Evolutionary conservation across 306 rosid genomes (phyloP), one percentile per base, ranked within the genome.

Genomic region (Malus sylvestris): DNA sequence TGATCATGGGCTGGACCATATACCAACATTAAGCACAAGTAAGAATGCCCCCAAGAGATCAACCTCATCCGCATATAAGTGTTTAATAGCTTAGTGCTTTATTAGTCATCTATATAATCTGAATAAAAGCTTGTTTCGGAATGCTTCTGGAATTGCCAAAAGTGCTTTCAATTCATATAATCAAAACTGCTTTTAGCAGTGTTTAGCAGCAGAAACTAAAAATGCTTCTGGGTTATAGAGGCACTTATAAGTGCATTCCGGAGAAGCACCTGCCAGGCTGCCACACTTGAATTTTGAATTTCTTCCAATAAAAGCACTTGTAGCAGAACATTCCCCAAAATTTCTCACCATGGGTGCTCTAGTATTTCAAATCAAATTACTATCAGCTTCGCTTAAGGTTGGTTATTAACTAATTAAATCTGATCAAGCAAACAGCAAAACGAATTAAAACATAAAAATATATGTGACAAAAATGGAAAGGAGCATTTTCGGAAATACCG

Each of bases 31-130:
- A 52, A 79, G 83, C 83, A 78, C 80, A 57, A 88, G 16, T 72
- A 88, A 79, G 45, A 96, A 40, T 45, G 88, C 92, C n/a, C 96
- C 98, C 62, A 78, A 71, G 68, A 88, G 67, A 86, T 92, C 90
- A 78, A 92, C 87, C 22, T 85, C 42, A 38, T 7, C 42, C 42
- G 30, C 58, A 29, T 59, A 25, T 45, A 49, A 63, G 19, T n/a
- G 29, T 57, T 57, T 68, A 11, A 49, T 9, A 55, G 52, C 32
- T 29, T 67, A 74, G 23, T 33, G 71, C 25, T 72, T 35, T 25
- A 55, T 13, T 22, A 14, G 8, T 1, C 42, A 29, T 58, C 14
- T 58, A 58, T 58, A 1, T 27, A 27, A 61, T 27, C 38, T 14
- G 38, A 61, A 58, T 58, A 58, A 53, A 53, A 6, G 3, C 22